Conservation (phyloP, 305 asterid species). For the Withania somnifera region DNA sequence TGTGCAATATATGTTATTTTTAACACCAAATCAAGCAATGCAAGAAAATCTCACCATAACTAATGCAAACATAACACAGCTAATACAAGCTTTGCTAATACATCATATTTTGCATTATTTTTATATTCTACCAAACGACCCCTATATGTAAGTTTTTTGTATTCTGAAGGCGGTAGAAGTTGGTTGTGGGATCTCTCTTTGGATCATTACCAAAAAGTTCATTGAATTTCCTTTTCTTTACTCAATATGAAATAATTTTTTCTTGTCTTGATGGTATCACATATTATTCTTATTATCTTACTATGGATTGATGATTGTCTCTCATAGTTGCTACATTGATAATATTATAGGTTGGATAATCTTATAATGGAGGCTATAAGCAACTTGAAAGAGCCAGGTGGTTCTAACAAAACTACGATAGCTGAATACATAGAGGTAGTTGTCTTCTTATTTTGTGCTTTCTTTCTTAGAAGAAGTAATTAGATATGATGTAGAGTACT, state of each 20-base stretch:
- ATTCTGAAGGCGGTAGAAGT: not conserved
- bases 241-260: not conserved
- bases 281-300: not conserved
- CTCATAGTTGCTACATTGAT: constrained; percentile 6
- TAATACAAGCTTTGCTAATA: too few relatives aligned
- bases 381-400: constrained; percentile 74
- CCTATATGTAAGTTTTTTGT: not conserved
- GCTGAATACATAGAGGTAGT: constrained; percentile 86
- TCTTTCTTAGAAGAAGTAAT: not conserved
- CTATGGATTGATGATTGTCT: not conserved
- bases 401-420: constrained; percentile 77
- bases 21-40: too few relatives aligned
- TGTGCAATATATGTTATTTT: too few relatives aligned
- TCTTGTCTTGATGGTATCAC: not conserved
- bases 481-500: not conserved
- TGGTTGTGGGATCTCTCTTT: not conserved
- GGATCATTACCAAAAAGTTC: not conserved
- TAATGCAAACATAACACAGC: too few relatives aligned
- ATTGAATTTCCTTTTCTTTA: not conserved
- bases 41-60: too few relatives aligned
- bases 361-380: constrained; percentile 90
- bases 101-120: too few relatives aligned
- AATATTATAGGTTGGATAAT: constrained; percentile 64
- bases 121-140: too few relatives aligned
- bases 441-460: not conserved